These are phyloP conservation scores for Cocos nucifera DNA, from an alignment of 176 grass and related monocot species.

Conservation along the genomic window DNA sequence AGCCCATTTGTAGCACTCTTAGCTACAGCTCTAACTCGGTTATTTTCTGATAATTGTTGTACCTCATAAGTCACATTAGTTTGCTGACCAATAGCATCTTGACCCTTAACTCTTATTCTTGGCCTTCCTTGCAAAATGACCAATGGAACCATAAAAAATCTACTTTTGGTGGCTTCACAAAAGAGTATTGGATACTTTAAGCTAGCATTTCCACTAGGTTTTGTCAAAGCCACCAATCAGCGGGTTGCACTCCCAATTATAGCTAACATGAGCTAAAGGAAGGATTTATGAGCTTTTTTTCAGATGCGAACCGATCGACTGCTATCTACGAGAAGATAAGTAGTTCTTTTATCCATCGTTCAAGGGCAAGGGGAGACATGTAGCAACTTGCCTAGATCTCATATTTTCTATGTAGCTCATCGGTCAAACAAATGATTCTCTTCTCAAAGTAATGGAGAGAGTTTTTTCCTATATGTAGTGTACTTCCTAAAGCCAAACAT, in stretches of 20 bases:
- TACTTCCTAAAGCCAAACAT: neutral
- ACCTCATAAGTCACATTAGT: conserved; percentile 14
- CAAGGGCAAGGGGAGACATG: neutral
- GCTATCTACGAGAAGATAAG: too few species aligned
- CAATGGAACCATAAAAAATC: too few species aligned
- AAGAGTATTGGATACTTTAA: too few species aligned
- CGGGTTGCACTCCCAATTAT: too few species aligned
- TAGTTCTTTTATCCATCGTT: neutral
- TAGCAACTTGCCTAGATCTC: neutral
- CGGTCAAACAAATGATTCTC: neutral
- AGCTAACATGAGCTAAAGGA: too few species aligned
- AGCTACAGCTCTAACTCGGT: conserved; percentile 7
- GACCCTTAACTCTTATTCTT: neutral
- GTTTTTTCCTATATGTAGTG: neutral
- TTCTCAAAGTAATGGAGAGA: neutral
- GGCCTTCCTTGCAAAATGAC: too few species aligned
- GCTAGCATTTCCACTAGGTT: too few species aligned
- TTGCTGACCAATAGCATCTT: neutral
- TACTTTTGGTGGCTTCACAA: too few species aligned
- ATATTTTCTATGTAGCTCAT: neutral
- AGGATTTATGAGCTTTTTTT: too few species aligned
- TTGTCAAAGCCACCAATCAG: too few species aligned
- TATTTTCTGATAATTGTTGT: conserved; percentile 12
- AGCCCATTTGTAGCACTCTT: conserved; percentile 6
- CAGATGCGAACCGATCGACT: too few species aligned